Conservation (phyloP, 2,329 filamentous ascomycete genomes). For the Scolecobasidium constrictum region DNA sequence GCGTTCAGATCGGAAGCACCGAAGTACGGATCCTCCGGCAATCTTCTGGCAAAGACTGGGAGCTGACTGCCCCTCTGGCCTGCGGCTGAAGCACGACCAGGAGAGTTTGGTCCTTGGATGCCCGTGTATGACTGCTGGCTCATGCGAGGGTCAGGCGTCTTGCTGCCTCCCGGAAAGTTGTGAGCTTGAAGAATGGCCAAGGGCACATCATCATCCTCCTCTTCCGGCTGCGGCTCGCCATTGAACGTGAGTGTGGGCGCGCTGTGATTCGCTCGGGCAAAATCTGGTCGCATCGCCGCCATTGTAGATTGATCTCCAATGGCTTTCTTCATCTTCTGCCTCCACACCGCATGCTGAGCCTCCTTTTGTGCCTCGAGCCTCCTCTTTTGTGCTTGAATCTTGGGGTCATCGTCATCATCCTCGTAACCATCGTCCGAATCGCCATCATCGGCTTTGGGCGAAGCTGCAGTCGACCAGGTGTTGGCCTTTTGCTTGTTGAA, state of each 20-base stretch:
- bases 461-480: slow-evolving; percentile 24
- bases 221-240: slow-evolving; percentile 7
- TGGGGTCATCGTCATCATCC: slow-evolving; percentile 60
- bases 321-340: slow-evolving; percentile 95
- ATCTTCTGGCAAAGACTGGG: slow-evolving; percentile 70
- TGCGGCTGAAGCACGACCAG: slow-evolving; percentile 35
- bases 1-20: slow-evolving; percentile 63
- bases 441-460: slow-evolving; percentile 38
- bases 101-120: neutral
- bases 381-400: slow-evolving; percentile 3
- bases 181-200: slow-evolving; percentile 79
- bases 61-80: slow-evolving; percentile 37
- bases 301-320: slow-evolving; percentile 57
- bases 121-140: slow-evolving; percentile 6
- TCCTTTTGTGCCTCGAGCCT: slow-evolving; percentile 40
- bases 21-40: slow-evolving; percentile 77
- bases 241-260: slow-evolving; percentile 46
- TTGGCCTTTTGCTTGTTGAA: slow-evolving; percentile 69
- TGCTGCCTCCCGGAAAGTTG: slow-evolving; percentile 45
- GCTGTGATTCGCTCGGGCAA: slow-evolving; percentile 48
- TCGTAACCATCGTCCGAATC: slow-evolving; percentile 54
- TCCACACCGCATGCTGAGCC: slow-evolving; percentile 78
- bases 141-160: slow-evolving; percentile 7
- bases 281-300: slow-evolving; percentile 38
- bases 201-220: slow-evolving; percentile 76